Evolutionary conservation across 1,139 yeast genomes (phyloP), one percentile per base, ranked within the genome.

Genomic region (Pichia kudriavzevii): DNA sequence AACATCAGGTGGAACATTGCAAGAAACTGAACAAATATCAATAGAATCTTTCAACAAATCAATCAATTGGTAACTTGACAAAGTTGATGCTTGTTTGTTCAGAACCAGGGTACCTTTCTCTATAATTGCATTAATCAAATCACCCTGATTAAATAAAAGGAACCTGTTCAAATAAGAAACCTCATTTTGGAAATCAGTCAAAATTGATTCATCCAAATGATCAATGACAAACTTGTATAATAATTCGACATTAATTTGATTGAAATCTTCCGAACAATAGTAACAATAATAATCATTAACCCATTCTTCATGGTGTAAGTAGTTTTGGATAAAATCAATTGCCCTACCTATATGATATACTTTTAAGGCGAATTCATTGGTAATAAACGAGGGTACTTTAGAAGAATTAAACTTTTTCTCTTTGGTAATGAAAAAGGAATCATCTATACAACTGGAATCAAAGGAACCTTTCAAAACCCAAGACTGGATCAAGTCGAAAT

Each of bases 261-360:
- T 23, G 17, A 27, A 34, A 10, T 36, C 26, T 3, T 30, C 18
- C 12, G 28, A 20, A 14, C 35, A 29, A 40, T 52, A 56, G 36
- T 60, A 59, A 26, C 49, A 50, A 11, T 64, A 54, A 38, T 64
- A 67, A 18, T 57, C 52, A 43, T 69, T 69, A 12, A 72, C 64
- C 80, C 83, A 80, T 22, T 65, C 67, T 17, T 68, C 56, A 45
- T 79, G 87, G 10, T 64, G 63, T 44, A 96, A 82, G 33, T 73
- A 72, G 23, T 64, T 65, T 31, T 76, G 72, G 30, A 91, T 59
- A 51, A 80, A 88, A 26, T 75, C 68, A n/a, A 80, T 62, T 12
- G 84, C 73, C 45, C 81, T 78, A 1, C 98, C 98, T 18, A 82
- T 76, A 39, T 84, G 83, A 46, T 69, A 80, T 8, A 82, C 71